Conservation (phyloP, 2,329 filamentous ascomycete genomes). For the Mycosphaerelloides madeirae region DNA sequence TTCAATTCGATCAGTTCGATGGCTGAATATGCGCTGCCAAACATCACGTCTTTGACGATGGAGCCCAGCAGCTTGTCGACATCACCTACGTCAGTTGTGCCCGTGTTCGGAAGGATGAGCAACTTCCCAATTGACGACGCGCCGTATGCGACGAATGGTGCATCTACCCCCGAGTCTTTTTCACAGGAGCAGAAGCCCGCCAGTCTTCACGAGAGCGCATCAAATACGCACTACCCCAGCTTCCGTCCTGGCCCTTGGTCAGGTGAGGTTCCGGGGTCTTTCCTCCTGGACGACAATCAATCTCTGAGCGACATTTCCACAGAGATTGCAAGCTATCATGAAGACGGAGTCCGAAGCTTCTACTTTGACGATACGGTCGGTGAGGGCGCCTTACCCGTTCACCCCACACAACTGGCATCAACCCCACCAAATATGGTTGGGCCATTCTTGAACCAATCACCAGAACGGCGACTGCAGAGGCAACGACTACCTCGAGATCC, state of each 20-base stretch:
- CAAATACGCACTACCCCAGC: constrained; percentile 13
- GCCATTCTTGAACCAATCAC: constrained; percentile 19
- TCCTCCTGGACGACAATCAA: constrained; percentile 51
- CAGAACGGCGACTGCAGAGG: constrained; percentile 11
- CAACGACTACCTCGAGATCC: constrained; percentile 15
- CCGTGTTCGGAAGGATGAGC: constrained; percentile 8
- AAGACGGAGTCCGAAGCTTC: constrained; percentile 43
- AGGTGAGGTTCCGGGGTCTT: constrained; percentile 36
- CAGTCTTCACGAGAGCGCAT: constrained; percentile 15
- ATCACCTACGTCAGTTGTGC: constrained; percentile 18
- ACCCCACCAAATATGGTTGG: constrained; percentile 37
- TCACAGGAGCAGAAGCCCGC: constrained; percentile 16
- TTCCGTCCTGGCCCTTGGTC: constrained; percentile 16
- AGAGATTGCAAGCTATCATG: constrained; percentile 46
- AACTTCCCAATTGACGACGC: constrained; percentile 16
- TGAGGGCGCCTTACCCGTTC: constrained; percentile 13
- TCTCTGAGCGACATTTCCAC: constrained; percentile 53
- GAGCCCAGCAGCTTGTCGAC: background rate
- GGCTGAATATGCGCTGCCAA: constrained; percentile 3
- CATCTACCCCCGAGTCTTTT: constrained; percentile 16
- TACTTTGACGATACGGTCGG: constrained; percentile 46
- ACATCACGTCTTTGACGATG: background rate
- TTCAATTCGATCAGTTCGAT: constrained; percentile 8
- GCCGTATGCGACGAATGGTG: constrained; percentile 9
- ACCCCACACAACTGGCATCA: constrained; percentile 11